These are phyloP conservation scores for Paramecium sonneborni DNA, from an alignment of 73 alveolate genomes.

Conservation along the genomic window DNA sequence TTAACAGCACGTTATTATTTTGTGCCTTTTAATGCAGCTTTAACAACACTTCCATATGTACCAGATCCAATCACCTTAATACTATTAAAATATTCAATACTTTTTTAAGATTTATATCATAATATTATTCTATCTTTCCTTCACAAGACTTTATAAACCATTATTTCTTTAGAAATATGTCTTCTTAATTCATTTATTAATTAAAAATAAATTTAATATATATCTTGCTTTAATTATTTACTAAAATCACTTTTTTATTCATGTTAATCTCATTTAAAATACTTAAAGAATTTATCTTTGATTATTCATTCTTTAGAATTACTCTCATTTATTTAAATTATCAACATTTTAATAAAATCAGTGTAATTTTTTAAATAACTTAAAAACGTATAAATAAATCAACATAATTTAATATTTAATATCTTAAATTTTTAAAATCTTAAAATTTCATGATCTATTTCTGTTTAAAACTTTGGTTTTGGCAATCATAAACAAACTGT, in stretches of 20 bases:
- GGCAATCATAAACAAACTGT: too few relatives aligned
- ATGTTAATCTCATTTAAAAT: too few relatives aligned
- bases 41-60: slow-evolving; percentile 90
- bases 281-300: too few relatives aligned
- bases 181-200: slow-evolving; percentile 37
- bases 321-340: too few relatives aligned
- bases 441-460: too few relatives aligned
- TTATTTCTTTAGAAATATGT: slow-evolving; percentile 53
- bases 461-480: too few relatives aligned
- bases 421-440: not conserved
- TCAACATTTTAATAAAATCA: too few relatives aligned
- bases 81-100: not conserved
- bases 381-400: not conserved
- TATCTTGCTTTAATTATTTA: not conserved
- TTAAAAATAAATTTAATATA: not conserved
- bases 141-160: slow-evolving; percentile 62
- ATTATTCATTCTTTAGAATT: too few relatives aligned
- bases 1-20: slow-evolving; percentile 85
- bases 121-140: slow-evolving; percentile 62
- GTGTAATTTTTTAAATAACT: not conserved
- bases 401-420: not conserved
- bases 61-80: slow-evolving; percentile 87
- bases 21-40: slow-evolving; percentile 80
- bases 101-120: slow-evolving; percentile 56
- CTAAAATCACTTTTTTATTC: not conserved